These are phyloP conservation scores for Paracamarosporium sp. DNA, from an alignment of 2,329 filamentous ascomycete genomes.

Conservation along the genomic window DNA sequence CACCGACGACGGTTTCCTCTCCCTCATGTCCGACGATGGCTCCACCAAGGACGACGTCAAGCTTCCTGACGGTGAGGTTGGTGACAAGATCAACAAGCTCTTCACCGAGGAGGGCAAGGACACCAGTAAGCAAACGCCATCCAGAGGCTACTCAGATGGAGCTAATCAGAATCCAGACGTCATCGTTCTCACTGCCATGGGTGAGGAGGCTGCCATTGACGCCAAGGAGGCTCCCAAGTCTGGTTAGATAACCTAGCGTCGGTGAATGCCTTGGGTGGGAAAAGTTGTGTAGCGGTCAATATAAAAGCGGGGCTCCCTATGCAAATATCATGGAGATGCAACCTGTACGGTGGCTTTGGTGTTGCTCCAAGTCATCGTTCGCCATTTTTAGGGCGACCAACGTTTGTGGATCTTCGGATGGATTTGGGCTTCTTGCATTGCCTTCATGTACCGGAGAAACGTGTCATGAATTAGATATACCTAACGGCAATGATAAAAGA, in stretches of 20 bases:
- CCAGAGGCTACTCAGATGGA: not conserved
- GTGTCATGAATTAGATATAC: constrained; percentile 43
- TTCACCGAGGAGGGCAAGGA: constrained; percentile 89
- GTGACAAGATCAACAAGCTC: constrained; percentile 82
- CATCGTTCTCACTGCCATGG: constrained; percentile 93
- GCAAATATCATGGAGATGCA: constrained; percentile 29
- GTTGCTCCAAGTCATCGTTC: constrained; percentile 34
- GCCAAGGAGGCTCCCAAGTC: constrained; percentile 84
- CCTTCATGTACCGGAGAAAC: constrained; percentile 41
- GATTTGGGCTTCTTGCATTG: constrained; percentile 48
- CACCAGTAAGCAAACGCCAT: constrained; percentile 74
- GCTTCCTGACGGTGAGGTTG: constrained; percentile 87
- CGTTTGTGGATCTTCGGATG: constrained; percentile 45
- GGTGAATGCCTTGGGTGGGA: constrained; percentile 33
- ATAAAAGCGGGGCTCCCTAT: constrained; percentile 28
- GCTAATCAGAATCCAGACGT: constrained; percentile 68
- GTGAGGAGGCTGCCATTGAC: constrained; percentile 90
- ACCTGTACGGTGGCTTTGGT: constrained; percentile 36
- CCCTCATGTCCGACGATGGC: constrained; percentile 87
- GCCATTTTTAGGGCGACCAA: constrained; percentile 39
- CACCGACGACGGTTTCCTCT: constrained; percentile 92
- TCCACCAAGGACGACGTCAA: constrained; percentile 94
- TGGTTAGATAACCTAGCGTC: constrained; percentile 34
- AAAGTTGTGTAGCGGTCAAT: constrained; percentile 33
- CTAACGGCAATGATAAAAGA: constrained; percentile 46